Evolutionary conservation across 2,329 filamentous ascomycete species (phyloP).

Genomic region (Fusarium protoensiforme): DNA sequence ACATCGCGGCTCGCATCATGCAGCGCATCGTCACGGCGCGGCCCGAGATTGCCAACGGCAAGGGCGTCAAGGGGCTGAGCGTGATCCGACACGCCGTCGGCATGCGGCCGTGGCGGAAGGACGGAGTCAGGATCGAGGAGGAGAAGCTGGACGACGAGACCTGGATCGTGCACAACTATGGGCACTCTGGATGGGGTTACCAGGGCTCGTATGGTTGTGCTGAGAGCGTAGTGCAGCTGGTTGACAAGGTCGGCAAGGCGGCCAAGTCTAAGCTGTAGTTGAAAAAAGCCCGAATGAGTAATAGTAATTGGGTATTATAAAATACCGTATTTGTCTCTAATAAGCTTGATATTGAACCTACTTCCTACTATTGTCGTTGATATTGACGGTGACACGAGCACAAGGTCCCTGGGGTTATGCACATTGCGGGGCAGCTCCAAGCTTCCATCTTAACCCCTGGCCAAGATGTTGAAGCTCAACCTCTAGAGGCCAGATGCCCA

Average conservation of each 20-base stretch:
- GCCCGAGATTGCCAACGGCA: slow-evolving; percentile 71
- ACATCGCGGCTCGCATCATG: slow-evolving; percentile 87
- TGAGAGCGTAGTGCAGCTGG: slow-evolving; percentile 72
- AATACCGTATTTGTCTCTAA: background rate
- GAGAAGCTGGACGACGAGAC: slow-evolving; percentile 61
- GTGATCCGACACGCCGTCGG: slow-evolving; percentile 87
- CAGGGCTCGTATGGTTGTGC: slow-evolving; percentile 78
- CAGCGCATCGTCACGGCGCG: slow-evolving; percentile 74
- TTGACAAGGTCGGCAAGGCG: slow-evolving; percentile 65
- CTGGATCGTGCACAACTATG: slow-evolving; percentile 83
- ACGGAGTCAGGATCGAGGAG: slow-evolving; percentile 79
- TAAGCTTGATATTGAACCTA: background rate
- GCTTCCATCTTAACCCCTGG: slow-evolving; percentile 31
- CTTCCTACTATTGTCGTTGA: background rate
- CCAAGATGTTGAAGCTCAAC: slow-evolving; percentile 21
- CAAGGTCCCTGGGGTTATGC: slow-evolving; percentile 34
- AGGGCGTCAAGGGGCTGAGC: slow-evolving; percentile 78
- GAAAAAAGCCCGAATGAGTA: background rate
- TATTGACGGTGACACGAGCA: background rate
- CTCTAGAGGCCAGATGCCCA: slow-evolving; percentile 17
- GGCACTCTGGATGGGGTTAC: slow-evolving; percentile 83
- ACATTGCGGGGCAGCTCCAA: slow-evolving; percentile 38
- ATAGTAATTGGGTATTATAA: background rate
- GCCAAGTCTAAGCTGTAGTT: slow-evolving; percentile 45
- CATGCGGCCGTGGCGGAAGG: slow-evolving; percentile 77